Conservation (phyloP, 257 asterid genomes). For the Solanum ahanhuiri region DNA sequence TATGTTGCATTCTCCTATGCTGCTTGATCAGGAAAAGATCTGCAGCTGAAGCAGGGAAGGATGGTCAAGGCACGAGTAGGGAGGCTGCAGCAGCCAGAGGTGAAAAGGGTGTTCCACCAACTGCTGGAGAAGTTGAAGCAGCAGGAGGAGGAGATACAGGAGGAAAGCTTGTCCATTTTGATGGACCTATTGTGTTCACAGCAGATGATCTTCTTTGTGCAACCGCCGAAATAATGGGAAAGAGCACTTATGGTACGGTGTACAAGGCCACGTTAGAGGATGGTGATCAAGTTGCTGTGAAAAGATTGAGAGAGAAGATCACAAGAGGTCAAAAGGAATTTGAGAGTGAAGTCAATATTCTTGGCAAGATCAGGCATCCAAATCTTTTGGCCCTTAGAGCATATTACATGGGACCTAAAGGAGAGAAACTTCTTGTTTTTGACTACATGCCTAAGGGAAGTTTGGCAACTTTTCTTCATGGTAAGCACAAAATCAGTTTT, state of each 20-base stretch:
- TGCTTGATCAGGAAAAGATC: constrained; percentile 54
- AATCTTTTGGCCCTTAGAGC: constrained; percentile 89
- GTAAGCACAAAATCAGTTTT: constrained; percentile 15
- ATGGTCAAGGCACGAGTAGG: constrained; percentile 2
- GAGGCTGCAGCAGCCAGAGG: constrained; percentile 10
- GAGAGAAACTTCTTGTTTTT: constrained; percentile 87
- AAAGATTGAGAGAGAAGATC: constrained; percentile 88
- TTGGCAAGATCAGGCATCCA: constrained; percentile 80
- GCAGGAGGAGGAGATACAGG: constrained; percentile 81
- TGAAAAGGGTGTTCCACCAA: constrained; percentile 29
- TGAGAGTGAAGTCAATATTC: constrained; percentile 62
- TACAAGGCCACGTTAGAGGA: constrained; percentile 89
- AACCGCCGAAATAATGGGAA: constrained; percentile 94
- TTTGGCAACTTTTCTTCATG: constrained; percentile 79
- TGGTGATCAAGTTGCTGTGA: constrained; percentile 83
- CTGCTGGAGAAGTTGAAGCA: constrained; percentile 34
- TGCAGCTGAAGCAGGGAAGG: constrained; percentile 26
- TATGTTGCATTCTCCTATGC: constrained; percentile 54
- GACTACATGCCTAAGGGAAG: constrained; percentile 93
- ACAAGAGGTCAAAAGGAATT: constrained; percentile 79
- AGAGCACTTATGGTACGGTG: constrained; percentile 90
- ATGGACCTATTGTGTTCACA: constrained; percentile 66
- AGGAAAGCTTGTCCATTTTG: constrained; percentile 91
- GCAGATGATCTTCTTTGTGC: constrained; percentile 95
- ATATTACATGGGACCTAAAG: constrained; percentile 90